A percentile compares a stretch with the other conserved stretches of the same genome.
Evolutionary conservation across 139 green algal genomes (phyloP).

Genomic region (Coelastrella sp.): DNA sequence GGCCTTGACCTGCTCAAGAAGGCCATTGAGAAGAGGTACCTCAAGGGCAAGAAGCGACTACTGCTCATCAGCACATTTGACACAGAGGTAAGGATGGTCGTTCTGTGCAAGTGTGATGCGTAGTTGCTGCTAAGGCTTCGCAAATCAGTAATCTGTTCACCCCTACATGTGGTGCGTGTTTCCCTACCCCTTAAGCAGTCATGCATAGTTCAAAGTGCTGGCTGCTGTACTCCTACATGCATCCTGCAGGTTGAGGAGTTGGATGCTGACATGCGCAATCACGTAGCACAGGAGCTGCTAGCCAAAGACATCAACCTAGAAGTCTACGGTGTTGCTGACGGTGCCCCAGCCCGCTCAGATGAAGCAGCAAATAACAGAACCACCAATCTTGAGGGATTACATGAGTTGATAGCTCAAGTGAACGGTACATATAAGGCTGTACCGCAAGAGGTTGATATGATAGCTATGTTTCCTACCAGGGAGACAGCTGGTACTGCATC

Average conservation of each 20-base stretch:
- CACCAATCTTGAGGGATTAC: background rate
- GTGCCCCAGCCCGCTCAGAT: background rate
- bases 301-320: constrained; percentile 12
- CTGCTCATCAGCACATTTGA: constrained; percentile 43
- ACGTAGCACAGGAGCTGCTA: background rate
- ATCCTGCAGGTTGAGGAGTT: constrained; percentile 31
- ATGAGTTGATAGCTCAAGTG: constrained; percentile 24
- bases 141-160: too few relatives aligned
- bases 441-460: background rate
- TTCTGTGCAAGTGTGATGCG: too few relatives aligned
- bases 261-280: background rate
- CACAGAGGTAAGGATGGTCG: background rate
- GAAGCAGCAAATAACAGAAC: background rate
- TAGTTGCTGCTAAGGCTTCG: too few relatives aligned
- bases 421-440: constrained; percentile 14
- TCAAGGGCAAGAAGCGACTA: background rate
- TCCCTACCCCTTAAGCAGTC: too few relatives aligned
- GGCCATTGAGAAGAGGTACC: background rate
- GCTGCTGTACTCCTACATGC: too few relatives aligned
- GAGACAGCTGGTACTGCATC: constrained; percentile 7
- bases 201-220: too few relatives aligned
- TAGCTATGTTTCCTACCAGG: constrained; percentile 7
- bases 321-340: constrained; percentile 14
- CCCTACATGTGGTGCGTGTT: too few relatives aligned
- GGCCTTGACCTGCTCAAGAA: constrained; percentile 41